These are phyloP conservation scores for Pythium brassicae DNA, from an alignment of 352 stramenopile genomes.

Conservation along the genomic window DNA sequence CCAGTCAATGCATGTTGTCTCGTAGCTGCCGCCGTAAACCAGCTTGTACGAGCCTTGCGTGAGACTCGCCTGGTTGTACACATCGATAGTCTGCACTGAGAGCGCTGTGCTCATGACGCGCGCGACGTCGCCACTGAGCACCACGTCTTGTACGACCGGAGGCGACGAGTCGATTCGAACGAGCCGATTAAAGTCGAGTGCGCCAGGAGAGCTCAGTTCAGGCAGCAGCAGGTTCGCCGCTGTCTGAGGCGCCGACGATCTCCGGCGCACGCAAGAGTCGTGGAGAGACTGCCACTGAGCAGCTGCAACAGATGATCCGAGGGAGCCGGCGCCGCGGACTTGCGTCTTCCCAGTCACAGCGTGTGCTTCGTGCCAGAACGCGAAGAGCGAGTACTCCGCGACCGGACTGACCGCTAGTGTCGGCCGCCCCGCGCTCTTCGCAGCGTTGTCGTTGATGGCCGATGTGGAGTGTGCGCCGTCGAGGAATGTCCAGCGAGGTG, in stretches of 20 bases:
- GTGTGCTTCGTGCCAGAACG: constrained; percentile 45
- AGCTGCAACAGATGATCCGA: constrained; percentile 6
- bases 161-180: constrained; percentile 52
- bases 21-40: constrained; percentile 26
- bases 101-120: constrained; percentile 29
- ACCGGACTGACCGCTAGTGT: constrained; percentile 15
- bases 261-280: constrained; percentile 41
- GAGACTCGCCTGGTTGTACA: constrained; percentile 47
- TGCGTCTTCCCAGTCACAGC: constrained; percentile 24
- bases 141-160: constrained; percentile 29
- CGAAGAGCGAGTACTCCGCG: constrained; percentile 16
- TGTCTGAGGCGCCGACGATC: constrained; percentile 28
- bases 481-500: constrained; percentile 29
- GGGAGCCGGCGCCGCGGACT: constrained; percentile 22
- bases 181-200: constrained; percentile 45
- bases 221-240: constrained; percentile 44
- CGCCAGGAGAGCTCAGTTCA: constrained; percentile 32
- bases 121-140: constrained; percentile 31
- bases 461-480: constrained; percentile 35
- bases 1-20: constrained; percentile 53
- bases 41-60: constrained; percentile 51
- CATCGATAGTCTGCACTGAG: constrained; percentile 46
- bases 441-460: constrained; percentile 32
- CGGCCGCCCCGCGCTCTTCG: constrained; percentile 22
- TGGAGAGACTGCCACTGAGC: constrained; percentile 46